Base-by-base conservation (phyloP, 2,329 filamentous ascomycete genomes). In the Ophiosphaerella narmari region DNA sequence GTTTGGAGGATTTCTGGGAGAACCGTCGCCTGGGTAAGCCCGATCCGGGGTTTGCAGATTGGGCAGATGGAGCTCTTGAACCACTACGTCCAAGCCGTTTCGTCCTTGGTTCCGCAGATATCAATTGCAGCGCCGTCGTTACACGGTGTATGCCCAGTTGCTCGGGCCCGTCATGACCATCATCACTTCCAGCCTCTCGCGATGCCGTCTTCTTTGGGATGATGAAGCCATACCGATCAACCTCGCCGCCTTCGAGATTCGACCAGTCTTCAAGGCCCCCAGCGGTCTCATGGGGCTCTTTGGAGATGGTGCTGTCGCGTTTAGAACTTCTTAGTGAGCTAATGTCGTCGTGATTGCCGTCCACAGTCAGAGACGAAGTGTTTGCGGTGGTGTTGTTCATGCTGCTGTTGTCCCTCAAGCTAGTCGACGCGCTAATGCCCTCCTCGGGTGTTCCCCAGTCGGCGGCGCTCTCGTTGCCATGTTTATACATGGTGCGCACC, bases 201-300 rank as follows among this genome's bases (percentile, higher is more conserved):
- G 76, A 75, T 7, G 62, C 52, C 12, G 58, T 54, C 50, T 72
- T 75, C 37, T 67, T 74, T 4, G 77, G 75, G 12, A 80, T 67
- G 52, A 87, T 87, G 70, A 87, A 87, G 8, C 85, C 85, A 65
- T 87, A 87, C 51, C 85, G 77, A 66, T 87, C 85, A 3, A 87
- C 83, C 54, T 86, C 80, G 12, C 74, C 80, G 5, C 77, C 81
- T 14, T 80, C 75, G 9, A 87, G 72, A 66, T 86, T 79, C 52
- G 82, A 77, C 84, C 84, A 87, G 58, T 87, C 84, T 56, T 87
- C 85, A 41, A 86, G 79, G 2, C 85, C 85, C 7, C 85, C 85
- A 18, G 84, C 84, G 29, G 82, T 69, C 68, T 87, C 85, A 42
- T 77, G 74, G 9, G 79, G 74, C 55, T 85, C 80, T 56, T 79